Base-by-base conservation (phyloP, 495 filamentous ascomycete genomes). In the Aspergillus haitiensis region DNA sequence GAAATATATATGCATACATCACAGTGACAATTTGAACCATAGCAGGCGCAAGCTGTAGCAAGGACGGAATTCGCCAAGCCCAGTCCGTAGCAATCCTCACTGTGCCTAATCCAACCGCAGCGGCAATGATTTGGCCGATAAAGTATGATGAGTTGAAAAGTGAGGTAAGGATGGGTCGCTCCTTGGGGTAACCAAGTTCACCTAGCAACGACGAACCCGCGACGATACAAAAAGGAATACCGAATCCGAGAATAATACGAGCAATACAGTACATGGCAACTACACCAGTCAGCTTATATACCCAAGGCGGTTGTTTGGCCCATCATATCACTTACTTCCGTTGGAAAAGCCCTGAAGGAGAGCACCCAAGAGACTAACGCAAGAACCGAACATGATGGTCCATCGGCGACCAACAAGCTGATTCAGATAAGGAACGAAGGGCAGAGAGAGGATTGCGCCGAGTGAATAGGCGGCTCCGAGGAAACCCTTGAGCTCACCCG, bases 81-180 rank as follows among this genome's bases (percentile, higher is more conserved):
- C 86, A 88, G 54, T 84, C 74, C 56, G 70, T 78, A 0, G 73
- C 33, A 55, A 87, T 84, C 6, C 63, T 63, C 55, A 83, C 78
- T 1, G 84, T 88, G 7, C 85, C 85, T 52, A 82, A 78, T 0
- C 80, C 82, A 6, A 82, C 74, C 9, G 80, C 78, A 0, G 84
- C 84, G 13, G 84, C 85, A 13, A 83, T 74, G 52, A 88, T 83
- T 50, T 81, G 77, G 6, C 86, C 85, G 59, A 87, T 73, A 65
- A 84, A 89, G 67, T 83, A 88, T 16, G 78, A 81, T 5, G 82
- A 81, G 65, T 88, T 88, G 76, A 87, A 89, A 5, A 89, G 76
- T 32, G 84, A 86, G 5, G 84, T 89, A 60, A 90, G 66, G 42
- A 87, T 78, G 11, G 83, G 75, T 59, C 86, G 81, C 64, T 89